Conservation (phyloP, 2,329 filamentous ascomycete genomes). For the Xylaria sp. region DNA sequence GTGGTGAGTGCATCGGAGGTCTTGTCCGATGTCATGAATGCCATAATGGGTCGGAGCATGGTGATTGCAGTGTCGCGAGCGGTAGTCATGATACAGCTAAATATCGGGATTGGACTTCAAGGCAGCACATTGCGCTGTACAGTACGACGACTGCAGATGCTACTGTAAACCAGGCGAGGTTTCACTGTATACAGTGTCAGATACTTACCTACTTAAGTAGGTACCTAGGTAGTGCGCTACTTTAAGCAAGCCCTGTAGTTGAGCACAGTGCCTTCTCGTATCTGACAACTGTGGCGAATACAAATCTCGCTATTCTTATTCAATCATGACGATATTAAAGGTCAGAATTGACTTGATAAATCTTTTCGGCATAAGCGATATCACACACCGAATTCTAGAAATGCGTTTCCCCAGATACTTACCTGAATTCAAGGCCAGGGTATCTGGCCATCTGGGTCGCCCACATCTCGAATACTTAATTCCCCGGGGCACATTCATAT, state of each 20-base stretch:
- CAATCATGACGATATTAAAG: neutral
- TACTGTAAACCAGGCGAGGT: neutral
- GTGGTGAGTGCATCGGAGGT: neutral
- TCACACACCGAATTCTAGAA: neutral
- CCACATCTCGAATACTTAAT: too few species aligned
- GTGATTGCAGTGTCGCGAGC: neutral
- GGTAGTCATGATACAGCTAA: neutral
- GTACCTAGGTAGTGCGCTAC: too few species aligned
- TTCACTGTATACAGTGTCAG: neutral
- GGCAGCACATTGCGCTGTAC: neutral
- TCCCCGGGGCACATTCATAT: too few species aligned
- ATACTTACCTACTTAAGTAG: too few species aligned
- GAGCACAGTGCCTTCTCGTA: neutral
- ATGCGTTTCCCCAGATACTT: neutral
- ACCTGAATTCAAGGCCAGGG: neutral
- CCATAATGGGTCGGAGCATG: conserved; percentile 15
- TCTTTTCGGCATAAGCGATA: neutral
- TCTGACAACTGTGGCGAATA: neutral
- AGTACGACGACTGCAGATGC: neutral
- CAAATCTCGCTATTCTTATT: neutral
- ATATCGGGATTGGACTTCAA: neutral
- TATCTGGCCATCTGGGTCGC: neutral
- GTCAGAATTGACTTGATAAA: neutral
- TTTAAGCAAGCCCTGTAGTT: neutral
- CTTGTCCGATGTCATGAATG: conserved; percentile 25